Conservation (phyloP, 306 rosid genomes). For the Gillenia trifoliata region DNA sequence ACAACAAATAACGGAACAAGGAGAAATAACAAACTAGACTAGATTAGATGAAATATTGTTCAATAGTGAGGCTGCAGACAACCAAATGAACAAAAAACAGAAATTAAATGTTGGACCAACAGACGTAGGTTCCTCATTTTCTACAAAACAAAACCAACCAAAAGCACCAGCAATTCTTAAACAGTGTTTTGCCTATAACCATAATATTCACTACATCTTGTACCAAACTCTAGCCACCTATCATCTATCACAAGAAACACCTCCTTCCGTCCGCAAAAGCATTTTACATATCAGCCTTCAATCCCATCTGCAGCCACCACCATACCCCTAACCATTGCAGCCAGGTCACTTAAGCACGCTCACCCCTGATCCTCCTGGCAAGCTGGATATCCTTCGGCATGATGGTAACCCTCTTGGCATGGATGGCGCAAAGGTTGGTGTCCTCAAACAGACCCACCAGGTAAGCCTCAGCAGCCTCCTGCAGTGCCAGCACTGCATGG, state of each 20-base stretch:
- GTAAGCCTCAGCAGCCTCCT: slow-evolving; percentile 96
- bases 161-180: background rate
- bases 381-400: slow-evolving; percentile 97
- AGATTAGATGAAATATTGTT: slow-evolving; percentile 47
- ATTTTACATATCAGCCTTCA: background rate
- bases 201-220: slow-evolving; percentile 15
- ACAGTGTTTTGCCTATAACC: slow-evolving; percentile 7
- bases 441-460: slow-evolving; percentile 30
- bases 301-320: slow-evolving; percentile 44
- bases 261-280: slow-evolving; percentile 2
- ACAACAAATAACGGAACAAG: background rate
- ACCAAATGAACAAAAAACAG: slow-evolving; percentile 14
- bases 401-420: slow-evolving; percentile 90
- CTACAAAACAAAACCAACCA: slow-evolving; percentile 4
- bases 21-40: slow-evolving; percentile 3
- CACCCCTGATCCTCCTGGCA: slow-evolving; percentile 86
- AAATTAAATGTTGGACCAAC: slow-evolving; percentile 5
- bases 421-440: slow-evolving; percentile 86
- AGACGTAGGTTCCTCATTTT: slow-evolving; percentile 12
- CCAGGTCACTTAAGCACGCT: slow-evolving; percentile 54
- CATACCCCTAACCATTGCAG: background rate
- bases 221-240: slow-evolving; percentile 19
- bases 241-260: slow-evolving; percentile 6
- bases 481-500: slow-evolving; percentile 83
- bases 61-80: slow-evolving; percentile 45